Base-by-base conservation (phyloP, 768 basidiomycete genomes). In the Tylopilus plumbeoviolaceoides region DNA sequence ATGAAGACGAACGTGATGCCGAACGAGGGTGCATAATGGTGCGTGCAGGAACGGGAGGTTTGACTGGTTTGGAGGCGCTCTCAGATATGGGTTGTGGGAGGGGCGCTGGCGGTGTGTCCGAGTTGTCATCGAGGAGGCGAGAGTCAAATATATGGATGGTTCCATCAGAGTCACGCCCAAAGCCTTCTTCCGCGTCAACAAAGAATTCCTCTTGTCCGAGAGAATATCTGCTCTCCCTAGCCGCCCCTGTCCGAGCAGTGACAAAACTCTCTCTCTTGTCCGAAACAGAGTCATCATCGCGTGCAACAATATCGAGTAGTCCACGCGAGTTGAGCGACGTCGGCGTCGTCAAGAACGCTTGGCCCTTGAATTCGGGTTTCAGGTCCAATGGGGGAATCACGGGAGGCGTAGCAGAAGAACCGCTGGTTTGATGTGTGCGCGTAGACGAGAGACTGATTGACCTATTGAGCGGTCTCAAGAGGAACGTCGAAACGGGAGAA, bases 381-480 rank as follows among this genome's bases (percentile, higher is more conserved):
- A 84, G 66, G 61, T 86, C 83, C 31, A 86, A 68, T 5, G 83
- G 80, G 4, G 83, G 81, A 38, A 87, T 81, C 18, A 67, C 70
- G 1, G 83, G 82, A 4, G 70, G 73, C 20, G 72, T 61, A 53
- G 66, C 61, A 56, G 65, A 57, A 15, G 74, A 78, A 14, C 60
- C 60, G 14, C 70, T 70, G 5, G 82, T 81, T 33, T 73, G 66
- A 51, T 84, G 78, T 1, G 81, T 84, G 41, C 76, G 76, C 15
- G 82, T 82, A 2, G 85, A 87, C 1, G 78, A 79, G 53, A 85
- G 76, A 23, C 84, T 85, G 40, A 78, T 72, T 6, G 86, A 83
- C 31, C 86, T 75, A 61, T 86, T 88, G 51, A 87, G 67, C 12
- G 80, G 82, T 3, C 87, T 79, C 7, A 78, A 75, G 42, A 89